A percentile compares a stretch with the other conserved stretches of the same genome.
phyloP scores from a whole-genome alignment of 306 rosid genomes.

The Trifolium subterraneum region DNA sequence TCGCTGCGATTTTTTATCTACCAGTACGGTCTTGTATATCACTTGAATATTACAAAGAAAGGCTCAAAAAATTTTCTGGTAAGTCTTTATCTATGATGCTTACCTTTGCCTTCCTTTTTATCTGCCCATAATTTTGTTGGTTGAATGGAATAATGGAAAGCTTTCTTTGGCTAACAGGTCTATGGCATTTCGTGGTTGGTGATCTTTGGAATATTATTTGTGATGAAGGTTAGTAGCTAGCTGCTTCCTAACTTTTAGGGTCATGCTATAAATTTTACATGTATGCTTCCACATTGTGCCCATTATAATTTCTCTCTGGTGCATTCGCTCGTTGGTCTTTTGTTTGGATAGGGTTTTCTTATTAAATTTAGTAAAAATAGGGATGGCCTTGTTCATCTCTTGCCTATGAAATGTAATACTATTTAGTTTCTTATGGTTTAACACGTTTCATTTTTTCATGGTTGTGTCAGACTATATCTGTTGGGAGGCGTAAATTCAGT shows the following conservation, averaged over 20 bases:
- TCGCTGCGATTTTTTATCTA: conserved; percentile 56
- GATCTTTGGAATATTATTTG: conserved; percentile 81
- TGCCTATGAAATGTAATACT: not conserved
- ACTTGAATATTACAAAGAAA: conserved; percentile 50
- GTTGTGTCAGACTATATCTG: conserved; percentile 75
- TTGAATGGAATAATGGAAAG: conserved; percentile 33
- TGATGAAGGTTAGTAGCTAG: conserved; percentile 85
- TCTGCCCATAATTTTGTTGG: not conserved
- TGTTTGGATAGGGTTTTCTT: conserved; percentile 13
- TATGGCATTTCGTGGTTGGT: conserved; percentile 98
- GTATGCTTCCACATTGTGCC: not conserved
- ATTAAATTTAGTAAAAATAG: not conserved
- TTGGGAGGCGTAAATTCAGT: conserved; percentile 96
- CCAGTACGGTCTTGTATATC: conserved; percentile 61
- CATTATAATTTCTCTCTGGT: conserved; percentile 8
- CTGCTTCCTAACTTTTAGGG: conserved; percentile 21
- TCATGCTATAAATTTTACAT: conserved; percentile 3
- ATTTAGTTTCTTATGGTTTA: conserved; percentile 23
- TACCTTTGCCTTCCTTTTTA: not conserved
- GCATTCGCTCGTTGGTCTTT: not conserved
- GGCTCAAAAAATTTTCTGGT: conserved; percentile 52
- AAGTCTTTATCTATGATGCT: conserved; percentile 31
- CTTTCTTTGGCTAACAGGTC: conserved; percentile 61
- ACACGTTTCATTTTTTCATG: conserved; percentile 12
- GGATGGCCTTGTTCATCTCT: not conserved